Evolutionary conservation across 176 grass and related monocot species (phyloP), one percentile per base, ranked within the genome.

Genomic region (Cenchrus americanus): DNA sequence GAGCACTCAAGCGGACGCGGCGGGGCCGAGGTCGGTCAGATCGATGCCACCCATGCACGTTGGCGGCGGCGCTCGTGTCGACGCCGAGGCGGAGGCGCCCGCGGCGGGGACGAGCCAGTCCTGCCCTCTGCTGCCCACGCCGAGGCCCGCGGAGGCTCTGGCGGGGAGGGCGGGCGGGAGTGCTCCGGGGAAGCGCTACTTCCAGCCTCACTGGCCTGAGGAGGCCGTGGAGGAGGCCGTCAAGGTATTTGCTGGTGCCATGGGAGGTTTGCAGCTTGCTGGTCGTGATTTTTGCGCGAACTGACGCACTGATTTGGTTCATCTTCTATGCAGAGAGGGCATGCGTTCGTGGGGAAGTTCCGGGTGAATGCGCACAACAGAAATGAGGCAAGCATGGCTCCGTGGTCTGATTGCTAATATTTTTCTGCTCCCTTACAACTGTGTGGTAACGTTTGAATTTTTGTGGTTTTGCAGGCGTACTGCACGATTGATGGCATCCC

Each of bases 281-380:
- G 5, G 23, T 66, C 26, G 34, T 12, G 62, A 18, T 72, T 83
- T 75, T 61, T 61, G 77, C 21, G 62, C 34, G 19, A 73, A 34
- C 57, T 79, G 5, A 81, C 43, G 27, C 32, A 12, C 47, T 47
- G 42, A 40, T 78, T 61, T 63, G 27, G 44, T 86, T 47, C 74
- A 12, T 83, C 52, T 68, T 13, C 3, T 71, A 30, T 73, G 82
- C 87, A 99, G 96, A 92, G 69, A 75, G 96, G 96, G 46, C 76
- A 22, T 71, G 96, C 74, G 8, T 99, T 99, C 65, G 66, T 74
- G 32, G 96, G 87, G 60, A 92, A 89, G 77, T 84, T 99, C 70
- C 93, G 93, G 19, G 91, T 95, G 76, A 95, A 98, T 34, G 89
- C 93, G 57, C 87, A 98, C 82, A 98, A 98, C 81, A 75, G 83